Conservation (phyloP, 495 filamentous ascomycete species). For the Poronia punctata region DNA sequence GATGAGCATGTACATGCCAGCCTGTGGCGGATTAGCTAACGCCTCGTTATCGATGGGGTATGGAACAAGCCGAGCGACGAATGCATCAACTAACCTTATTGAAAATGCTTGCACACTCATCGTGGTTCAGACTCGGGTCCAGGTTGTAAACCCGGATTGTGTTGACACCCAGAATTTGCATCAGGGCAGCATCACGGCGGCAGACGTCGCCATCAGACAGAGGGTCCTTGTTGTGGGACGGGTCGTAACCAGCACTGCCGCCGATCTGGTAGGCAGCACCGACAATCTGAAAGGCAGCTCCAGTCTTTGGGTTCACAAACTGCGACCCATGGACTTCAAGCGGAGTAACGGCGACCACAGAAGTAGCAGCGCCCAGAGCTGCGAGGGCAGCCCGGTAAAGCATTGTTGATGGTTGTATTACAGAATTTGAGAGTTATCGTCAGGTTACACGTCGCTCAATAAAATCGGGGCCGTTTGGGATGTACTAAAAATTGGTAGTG, state of each 20-base stretch:
- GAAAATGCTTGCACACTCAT: conserved; percentile 86
- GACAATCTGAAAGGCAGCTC: conserved; percentile 79
- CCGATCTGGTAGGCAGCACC: conserved; percentile 95
- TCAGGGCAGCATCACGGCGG: conserved; percentile 83
- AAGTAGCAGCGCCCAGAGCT: conserved; percentile 41
- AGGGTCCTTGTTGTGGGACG: conserved; percentile 55
- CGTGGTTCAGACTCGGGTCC: conserved; percentile 75
- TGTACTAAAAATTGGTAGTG: too few relatives aligned
- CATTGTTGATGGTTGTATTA: conserved; percentile 15
- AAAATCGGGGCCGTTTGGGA: neutral
- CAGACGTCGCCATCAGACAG: conserved; percentile 69
- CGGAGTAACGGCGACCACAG: conserved; percentile 60
- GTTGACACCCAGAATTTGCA: conserved; percentile 80
- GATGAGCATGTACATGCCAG: conserved; percentile 55
- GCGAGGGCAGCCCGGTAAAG: conserved; percentile 35
- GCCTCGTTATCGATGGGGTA: neutral
- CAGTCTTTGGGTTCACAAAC: conserved; percentile 75
- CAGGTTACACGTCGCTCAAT: neutral
- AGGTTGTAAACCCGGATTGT: conserved; percentile 93
- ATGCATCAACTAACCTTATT: conserved; percentile 62
- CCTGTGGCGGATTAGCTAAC: conserved; percentile 9
- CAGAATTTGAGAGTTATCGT: neutral
- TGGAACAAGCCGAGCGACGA: neutral
- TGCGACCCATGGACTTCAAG: conserved; percentile 68
- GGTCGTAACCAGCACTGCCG: conserved; percentile 72